These are phyloP conservation scores for Botrytis hyacinthi DNA, from an alignment of 2,329 filamentous ascomycete genomes.

Conservation along the genomic window DNA sequence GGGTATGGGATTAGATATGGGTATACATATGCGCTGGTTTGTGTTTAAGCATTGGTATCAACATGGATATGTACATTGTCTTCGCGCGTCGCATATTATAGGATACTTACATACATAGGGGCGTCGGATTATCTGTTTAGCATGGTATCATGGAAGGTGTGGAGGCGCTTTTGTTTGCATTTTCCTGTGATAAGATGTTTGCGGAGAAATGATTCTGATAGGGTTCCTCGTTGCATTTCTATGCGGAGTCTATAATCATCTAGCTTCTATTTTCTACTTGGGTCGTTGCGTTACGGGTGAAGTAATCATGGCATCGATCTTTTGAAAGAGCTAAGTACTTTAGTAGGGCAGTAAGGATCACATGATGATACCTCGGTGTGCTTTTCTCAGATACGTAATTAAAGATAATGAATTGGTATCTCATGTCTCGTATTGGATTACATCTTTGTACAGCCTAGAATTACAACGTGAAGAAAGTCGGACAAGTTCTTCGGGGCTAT, in stretches of 20 bases:
- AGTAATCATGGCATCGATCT: background rate
- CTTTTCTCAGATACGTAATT: background rate
- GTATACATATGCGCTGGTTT: background rate
- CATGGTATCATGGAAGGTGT: background rate
- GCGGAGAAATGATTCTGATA: background rate
- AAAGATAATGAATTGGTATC: background rate
- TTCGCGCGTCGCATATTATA: background rate
- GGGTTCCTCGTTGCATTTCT: background rate
- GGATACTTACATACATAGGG: background rate
- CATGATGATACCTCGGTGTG: background rate
- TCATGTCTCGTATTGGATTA: background rate
- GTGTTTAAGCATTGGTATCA: background rate
- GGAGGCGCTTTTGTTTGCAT: background rate
- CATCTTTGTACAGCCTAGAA: too few relatives aligned
- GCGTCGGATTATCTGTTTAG: background rate
- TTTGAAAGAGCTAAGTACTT: background rate
- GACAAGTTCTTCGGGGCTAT: too few relatives aligned
- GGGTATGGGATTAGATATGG: background rate
- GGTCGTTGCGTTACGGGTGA: too few relatives aligned
- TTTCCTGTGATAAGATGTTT: background rate
- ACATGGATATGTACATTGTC: background rate
- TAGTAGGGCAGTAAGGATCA: background rate
- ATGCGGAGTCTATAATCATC: background rate
- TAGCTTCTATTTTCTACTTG: background rate
- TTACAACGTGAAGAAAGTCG: background rate